A percentile compares a stretch with the other conserved stretches of the same genome.
phyloP scores from a whole-genome alignment of 2,329 filamentous ascomycete genomes.

The Pyricularia grisea region DNA sequence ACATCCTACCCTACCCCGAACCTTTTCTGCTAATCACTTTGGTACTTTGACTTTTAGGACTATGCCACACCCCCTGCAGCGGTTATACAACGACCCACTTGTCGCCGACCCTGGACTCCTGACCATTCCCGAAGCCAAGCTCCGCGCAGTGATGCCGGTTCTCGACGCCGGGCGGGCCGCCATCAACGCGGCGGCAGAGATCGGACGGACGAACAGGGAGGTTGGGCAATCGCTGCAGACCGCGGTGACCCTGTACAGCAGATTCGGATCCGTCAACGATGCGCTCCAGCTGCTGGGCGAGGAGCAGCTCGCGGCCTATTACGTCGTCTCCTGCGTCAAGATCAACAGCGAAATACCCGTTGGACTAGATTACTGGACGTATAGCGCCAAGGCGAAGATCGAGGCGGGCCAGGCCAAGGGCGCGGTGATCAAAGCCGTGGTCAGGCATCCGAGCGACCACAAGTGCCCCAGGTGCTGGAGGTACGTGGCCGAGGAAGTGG shows the following conservation, averaged over 20 bases:
- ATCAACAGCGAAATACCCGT: slow-evolving; percentile 21
- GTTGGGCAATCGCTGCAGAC: slow-evolving; percentile 77
- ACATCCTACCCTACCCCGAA: background rate
- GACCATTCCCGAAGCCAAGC: slow-evolving; percentile 22
- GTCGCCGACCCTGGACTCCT: slow-evolving; percentile 31
- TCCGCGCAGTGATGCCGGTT: slow-evolving; percentile 32
- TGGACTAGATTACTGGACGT: slow-evolving; percentile 25
- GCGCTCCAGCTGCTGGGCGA: slow-evolving; percentile 26
- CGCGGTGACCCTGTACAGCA: slow-evolving; percentile 49
- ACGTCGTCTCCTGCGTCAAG: slow-evolving; percentile 59
- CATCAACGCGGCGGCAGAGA: slow-evolving; percentile 69
- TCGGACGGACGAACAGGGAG: slow-evolving; percentile 58
- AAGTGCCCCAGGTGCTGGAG: slow-evolving; percentile 92
- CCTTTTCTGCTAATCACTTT: slow-evolving; percentile 5
- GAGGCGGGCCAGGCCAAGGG: slow-evolving; percentile 21
- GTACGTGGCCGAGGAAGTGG: slow-evolving; percentile 60
- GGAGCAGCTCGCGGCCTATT: slow-evolving; percentile 51
- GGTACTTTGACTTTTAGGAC: slow-evolving; percentile 11
- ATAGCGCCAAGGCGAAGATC: slow-evolving; percentile 29
- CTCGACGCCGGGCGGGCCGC: slow-evolving; percentile 51
- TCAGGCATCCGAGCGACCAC: slow-evolving; percentile 37
- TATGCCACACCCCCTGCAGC: slow-evolving; percentile 30
- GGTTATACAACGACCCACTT: slow-evolving; percentile 36
- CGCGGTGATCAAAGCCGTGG: slow-evolving; percentile 27
- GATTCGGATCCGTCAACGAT: slow-evolving; percentile 22